phyloP scores from a whole-genome alignment of 1,284 basidiomycete genomes.

The Moniliella sp. region DNA sequence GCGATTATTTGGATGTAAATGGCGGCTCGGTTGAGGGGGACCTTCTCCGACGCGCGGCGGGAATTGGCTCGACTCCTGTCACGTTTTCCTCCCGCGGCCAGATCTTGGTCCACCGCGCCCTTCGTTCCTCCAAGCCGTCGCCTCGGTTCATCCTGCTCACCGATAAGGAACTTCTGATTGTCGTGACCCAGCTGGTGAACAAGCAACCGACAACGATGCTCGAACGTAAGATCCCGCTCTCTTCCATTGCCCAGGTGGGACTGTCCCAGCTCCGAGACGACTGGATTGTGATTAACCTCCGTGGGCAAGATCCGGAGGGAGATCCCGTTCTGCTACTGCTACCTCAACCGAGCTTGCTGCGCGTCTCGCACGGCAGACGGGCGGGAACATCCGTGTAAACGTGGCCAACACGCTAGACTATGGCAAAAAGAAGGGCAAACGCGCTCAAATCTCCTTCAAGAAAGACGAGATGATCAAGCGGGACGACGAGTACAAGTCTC shows the following conservation, averaged over 20 bases:
- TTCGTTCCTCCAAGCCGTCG: slow-evolving; percentile 69
- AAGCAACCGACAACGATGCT: slow-evolving; percentile 45
- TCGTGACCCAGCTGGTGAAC: slow-evolving; percentile 42
- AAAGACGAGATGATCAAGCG: slow-evolving; percentile 68
- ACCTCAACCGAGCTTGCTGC: slow-evolving; percentile 84
- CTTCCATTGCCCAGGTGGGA: slow-evolving; percentile 61
- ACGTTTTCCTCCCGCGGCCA: slow-evolving; percentile 69
- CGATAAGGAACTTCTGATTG: slow-evolving; percentile 65
- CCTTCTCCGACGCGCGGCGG: slow-evolving; percentile 53
- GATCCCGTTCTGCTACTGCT: slow-evolving; percentile 74
- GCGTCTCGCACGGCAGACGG: slow-evolving; percentile 58
- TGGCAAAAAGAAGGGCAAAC: slow-evolving; percentile 91
- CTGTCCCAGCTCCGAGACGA: slow-evolving; percentile 80
- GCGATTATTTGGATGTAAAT: slow-evolving; percentile 76
- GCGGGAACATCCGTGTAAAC: slow-evolving; percentile 50
- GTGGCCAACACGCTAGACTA: slow-evolving; percentile 39
- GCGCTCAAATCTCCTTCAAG: slow-evolving; percentile 60
- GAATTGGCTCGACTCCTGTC: slow-evolving; percentile 37
- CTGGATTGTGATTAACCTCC: slow-evolving; percentile 51
- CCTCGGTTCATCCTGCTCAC: slow-evolving; percentile 80
- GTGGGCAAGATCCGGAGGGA: slow-evolving; percentile 59
- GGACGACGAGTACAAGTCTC: slow-evolving; percentile 80
- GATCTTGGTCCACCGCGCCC: slow-evolving; percentile 63
- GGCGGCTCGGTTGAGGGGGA: slow-evolving; percentile 47
- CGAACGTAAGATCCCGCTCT: slow-evolving; percentile 71